A percentile compares a stretch with the other conserved stretches of the same genome.
Conservation (phyloP, 257 asterid genomes). For the Nicotiana attenuata region DNA sequence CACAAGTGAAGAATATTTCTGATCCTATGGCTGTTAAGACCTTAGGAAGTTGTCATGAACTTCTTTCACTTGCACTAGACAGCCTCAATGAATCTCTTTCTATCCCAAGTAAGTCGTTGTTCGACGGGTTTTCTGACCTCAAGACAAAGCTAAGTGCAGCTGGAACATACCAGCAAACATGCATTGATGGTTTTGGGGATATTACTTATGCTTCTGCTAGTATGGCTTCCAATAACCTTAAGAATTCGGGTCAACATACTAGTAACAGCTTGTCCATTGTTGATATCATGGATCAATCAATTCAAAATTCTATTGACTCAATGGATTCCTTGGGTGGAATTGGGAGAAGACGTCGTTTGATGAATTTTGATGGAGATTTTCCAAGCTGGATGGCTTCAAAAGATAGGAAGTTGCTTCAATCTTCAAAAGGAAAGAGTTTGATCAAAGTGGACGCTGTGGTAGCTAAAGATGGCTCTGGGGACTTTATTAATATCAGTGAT, state of each 20-base stretch:
- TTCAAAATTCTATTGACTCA: conserved; percentile 1
- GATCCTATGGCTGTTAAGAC: conserved; percentile 30
- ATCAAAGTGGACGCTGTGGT: conserved; percentile 16
- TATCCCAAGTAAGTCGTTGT: neutral
- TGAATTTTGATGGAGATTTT: conserved; percentile 7
- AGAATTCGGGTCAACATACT: conserved; percentile 19
- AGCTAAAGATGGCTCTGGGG: conserved; percentile 22
- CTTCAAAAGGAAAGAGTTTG: neutral
- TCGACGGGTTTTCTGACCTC: conserved; percentile 18
- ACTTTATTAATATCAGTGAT: conserved; percentile 8
- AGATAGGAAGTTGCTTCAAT: conserved; percentile 18
- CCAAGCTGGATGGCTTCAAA: conserved; percentile 16
- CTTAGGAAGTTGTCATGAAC: conserved; percentile 32
- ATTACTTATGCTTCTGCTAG: neutral
- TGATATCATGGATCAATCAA: conserved; percentile 11
- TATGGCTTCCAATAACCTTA: conserved; percentile 10
- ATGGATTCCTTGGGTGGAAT: conserved; percentile 3
- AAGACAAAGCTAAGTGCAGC: conserved; percentile 27
- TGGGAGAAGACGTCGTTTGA: conserved; percentile 16
- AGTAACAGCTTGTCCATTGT: conserved; percentile 27
- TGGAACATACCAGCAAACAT: conserved; percentile 28
- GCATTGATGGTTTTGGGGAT: conserved; percentile 17
- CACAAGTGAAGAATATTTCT: conserved; percentile 13
- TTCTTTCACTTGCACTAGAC: conserved; percentile 36
- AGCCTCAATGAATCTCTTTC: conserved; percentile 23